Percentiles rank a stretch among this genome's conserved stretches.
phyloP scores from a whole-genome alignment of 805 yeast genomes.

The Aciculoconidium aculeatum region DNA sequence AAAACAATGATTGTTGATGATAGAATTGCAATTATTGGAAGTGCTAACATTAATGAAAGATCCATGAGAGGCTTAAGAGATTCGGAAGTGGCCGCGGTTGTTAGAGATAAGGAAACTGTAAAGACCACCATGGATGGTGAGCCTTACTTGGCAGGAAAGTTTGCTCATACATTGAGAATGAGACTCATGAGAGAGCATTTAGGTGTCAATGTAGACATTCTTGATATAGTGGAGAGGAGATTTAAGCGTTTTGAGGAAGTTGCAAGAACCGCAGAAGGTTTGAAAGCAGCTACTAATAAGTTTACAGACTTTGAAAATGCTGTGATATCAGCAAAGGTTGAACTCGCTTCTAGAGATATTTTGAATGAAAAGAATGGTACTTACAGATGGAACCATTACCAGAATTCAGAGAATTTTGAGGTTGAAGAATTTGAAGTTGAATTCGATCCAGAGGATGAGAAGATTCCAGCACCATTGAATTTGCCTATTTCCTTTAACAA shows the following conservation, averaged over 20 bases:
- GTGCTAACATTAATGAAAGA: slow-evolving; percentile 95
- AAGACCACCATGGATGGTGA: slow-evolving; percentile 74
- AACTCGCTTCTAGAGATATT: slow-evolving; percentile 65
- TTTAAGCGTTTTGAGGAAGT: slow-evolving; percentile 45
- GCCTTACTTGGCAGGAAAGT: slow-evolving; percentile 75
- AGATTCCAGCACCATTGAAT: slow-evolving; percentile 27
- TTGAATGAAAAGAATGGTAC: slow-evolving; percentile 47
- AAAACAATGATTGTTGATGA: slow-evolving; percentile 91
- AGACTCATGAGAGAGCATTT: slow-evolving; percentile 95
- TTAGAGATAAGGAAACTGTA: slow-evolving; percentile 75
- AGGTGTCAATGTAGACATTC: slow-evolving; percentile 85
- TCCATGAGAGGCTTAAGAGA: slow-evolving; percentile 93
- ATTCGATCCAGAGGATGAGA: slow-evolving; percentile 9
- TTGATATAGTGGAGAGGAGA: slow-evolving; percentile 76
- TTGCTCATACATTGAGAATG: slow-evolving; percentile 84
- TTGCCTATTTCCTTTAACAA: slow-evolving; percentile 68
- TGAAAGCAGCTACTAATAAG: slow-evolving; percentile 40
- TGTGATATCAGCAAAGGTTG: slow-evolving; percentile 63
- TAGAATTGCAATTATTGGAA: slow-evolving; percentile 87
- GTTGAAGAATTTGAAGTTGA: slow-evolving; percentile 17
- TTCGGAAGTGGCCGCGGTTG: slow-evolving; percentile 86
- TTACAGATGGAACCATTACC: slow-evolving; percentile 37
- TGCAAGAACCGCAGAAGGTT: slow-evolving; percentile 38
- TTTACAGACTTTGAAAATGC: slow-evolving; percentile 28
- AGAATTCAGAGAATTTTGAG: slow-evolving; percentile 16